Evolutionary conservation across 179 eudicot species (phyloP).

Genomic region (Amaranthus tricolor): DNA sequence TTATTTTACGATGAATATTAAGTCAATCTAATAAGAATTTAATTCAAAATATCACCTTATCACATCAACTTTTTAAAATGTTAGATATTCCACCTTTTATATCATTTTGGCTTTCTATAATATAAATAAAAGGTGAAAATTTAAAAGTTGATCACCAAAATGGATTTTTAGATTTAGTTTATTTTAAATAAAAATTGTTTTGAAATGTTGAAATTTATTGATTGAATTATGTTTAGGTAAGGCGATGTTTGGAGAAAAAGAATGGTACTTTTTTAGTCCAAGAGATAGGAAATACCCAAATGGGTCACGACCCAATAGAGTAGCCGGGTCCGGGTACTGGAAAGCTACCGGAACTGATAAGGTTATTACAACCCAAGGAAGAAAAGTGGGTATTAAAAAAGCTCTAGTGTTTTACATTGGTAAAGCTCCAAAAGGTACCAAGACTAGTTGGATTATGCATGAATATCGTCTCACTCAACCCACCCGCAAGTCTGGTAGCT

Average conservation of each 20-base stretch:
- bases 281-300: constrained; percentile 77
- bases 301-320: constrained; percentile 79
- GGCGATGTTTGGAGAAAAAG: constrained; percentile 74
- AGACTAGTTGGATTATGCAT: constrained; percentile 44
- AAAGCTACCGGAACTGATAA: constrained; percentile 87
- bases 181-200: too few relatives aligned
- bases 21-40: too few relatives aligned
- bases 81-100: too few relatives aligned
- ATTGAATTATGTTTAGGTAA: constrained; percentile 24
- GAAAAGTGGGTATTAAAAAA: constrained; percentile 58
- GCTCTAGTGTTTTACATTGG: constrained; percentile 79
- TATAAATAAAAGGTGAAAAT: too few relatives aligned
- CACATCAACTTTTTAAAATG: too few relatives aligned
- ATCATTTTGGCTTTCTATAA: too few relatives aligned
- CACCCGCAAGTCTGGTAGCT: background rate
- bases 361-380: constrained; percentile 56
- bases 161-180: too few relatives aligned
- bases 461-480: constrained; percentile 57
- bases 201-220: too few relatives aligned
- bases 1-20: too few relatives aligned
- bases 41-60: too few relatives aligned
- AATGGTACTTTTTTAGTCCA: constrained; percentile 83
- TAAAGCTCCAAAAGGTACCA: constrained; percentile 74
- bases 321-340: constrained; percentile 81
- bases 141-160: too few relatives aligned